Evolutionary conservation across 2,329 filamentous ascomycete species (phyloP), one percentile per base, ranked within the genome.

Genomic region (Grosmannia serpens): DNA sequence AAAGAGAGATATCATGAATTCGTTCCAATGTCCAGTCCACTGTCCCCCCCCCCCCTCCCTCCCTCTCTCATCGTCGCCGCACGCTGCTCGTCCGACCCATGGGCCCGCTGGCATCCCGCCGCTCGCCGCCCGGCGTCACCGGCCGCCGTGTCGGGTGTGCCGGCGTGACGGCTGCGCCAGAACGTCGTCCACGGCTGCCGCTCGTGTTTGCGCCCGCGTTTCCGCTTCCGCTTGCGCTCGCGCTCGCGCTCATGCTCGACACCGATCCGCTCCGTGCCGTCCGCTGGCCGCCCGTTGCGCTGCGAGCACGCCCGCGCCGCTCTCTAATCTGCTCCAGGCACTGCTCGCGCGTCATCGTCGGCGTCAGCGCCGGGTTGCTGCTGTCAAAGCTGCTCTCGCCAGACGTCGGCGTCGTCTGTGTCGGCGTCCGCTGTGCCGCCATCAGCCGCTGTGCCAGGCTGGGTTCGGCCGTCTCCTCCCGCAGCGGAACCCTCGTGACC

Each of bases 241-340:
- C 3, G 33, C 9, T 26, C 6, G 3, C 33, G 15, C 6, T 3
- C 3, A 9, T 24, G 10, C 44, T 46, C n/a, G n/a, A 46, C 44
- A 22, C 44, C 8, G 29, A 33, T 9, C 8, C 24, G n/a, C 22
- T 26, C 24, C 17, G 4, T 15, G 10, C 35, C 2, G 15, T 47
- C 29, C 3, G 41, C 13, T 54, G 51, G 3, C 33, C n/a, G n/a
- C 53, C 53, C 1, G 35, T 26, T 1, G 86, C 81, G 68, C 85
- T 89, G 64, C 83, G 79, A 59, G 88, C 86, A 52, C 88, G 76
- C 8, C 86, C 87, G 57, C 88, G 75, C 31, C 88, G 78, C 71
- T 89, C 85, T 57, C 84, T 79, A 64, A 92, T 91, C 68, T 86
- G 83, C 58, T 86, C 86, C 20, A 92, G 77, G 4, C 88, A 88